Evolutionary conservation across 495 filamentous ascomycete genomes (phyloP), one percentile per base, ranked within the genome.

Genomic region (Pyrenula massariospora): DNA sequence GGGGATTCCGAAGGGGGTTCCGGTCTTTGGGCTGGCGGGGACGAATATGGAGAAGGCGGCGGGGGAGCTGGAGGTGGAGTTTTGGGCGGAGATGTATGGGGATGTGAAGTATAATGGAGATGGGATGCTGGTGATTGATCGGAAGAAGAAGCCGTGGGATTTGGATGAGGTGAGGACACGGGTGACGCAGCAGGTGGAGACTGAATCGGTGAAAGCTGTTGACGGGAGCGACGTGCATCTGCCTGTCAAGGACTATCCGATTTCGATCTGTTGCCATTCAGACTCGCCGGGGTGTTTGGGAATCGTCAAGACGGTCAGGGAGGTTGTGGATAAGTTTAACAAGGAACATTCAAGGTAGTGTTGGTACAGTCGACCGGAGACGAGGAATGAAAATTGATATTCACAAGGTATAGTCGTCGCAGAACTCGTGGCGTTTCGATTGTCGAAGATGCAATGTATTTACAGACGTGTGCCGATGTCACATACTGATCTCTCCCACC

Each of bases 401-500:
- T n/a, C n/a, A n/a, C n/a, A n/a, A n/a, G n/a, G n/a, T n/a, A n/a
- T n/a, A n/a, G n/a, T n/a, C n/a, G n/a, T n/a, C n/a, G n/a, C n/a
- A n/a, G n/a, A n/a, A n/a, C n/a, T n/a, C n/a, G n/a, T n/a, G n/a
- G n/a, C n/a, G n/a, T n/a, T n/a, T n/a, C n/a, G n/a, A n/a, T n/a
- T n/a, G n/a, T n/a, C n/a, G n/a, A n/a, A n/a, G n/a, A n/a, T n/a
- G n/a, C n/a, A n/a, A n/a, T n/a, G n/a, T n/a, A n/a, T n/a, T n/a
- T n/a, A n/a, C n/a, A n/a, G n/a, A n/a, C n/a, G n/a, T n/a, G n/a
- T n/a, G n/a, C n/a, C 31, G 15, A 8, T 42, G 57, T 75, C 82
- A 91, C 64, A 89, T 66, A 60, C 79, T 82, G 67, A 96, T 93
- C 72, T 96, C 88, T 20, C 83, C 85, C 73, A 86, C 86, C 82